These are phyloP conservation scores for Buxus sempervirens DNA, from an alignment of 164 flowering plant species.

Conservation along the genomic window DNA sequence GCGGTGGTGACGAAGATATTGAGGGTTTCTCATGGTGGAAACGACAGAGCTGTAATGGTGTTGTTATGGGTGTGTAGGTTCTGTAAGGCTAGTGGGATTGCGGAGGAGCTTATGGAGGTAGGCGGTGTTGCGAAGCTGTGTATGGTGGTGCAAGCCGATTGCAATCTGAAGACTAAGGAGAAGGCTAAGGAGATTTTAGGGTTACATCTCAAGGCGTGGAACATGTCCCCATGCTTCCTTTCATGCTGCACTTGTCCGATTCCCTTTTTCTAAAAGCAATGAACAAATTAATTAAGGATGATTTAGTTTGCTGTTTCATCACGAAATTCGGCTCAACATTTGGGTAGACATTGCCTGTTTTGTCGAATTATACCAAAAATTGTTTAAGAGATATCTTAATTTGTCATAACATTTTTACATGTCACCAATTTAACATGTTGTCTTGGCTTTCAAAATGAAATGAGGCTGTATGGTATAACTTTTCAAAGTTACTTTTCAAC, in stretches of 20 bases:
- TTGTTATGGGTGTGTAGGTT: constrained; percentile 41
- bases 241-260: not conserved
- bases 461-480: too few species aligned
- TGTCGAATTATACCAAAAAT: too few species aligned
- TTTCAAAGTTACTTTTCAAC: too few species aligned
- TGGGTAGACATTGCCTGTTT: too few species aligned
- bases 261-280: too few species aligned
- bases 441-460: too few species aligned
- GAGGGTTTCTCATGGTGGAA: constrained; percentile 62
- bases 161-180: constrained; percentile 21
- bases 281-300: too few species aligned
- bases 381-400: too few species aligned
- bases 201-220: constrained; percentile 23
- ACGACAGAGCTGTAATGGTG: constrained; percentile 64
- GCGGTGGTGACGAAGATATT: constrained; percentile 68
- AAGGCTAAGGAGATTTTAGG: constrained; percentile 24
- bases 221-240: constrained; percentile 21
- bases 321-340: too few species aligned
- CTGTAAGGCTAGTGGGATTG: constrained; percentile 35
- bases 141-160: constrained; percentile 25
- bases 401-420: too few species aligned
- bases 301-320: too few species aligned
- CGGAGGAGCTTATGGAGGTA: constrained; percentile 61
- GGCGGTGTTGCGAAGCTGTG: constrained; percentile 76
- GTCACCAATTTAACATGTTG: too few species aligned